phyloP scores from a whole-genome alignment of 805 yeast genomes.

The Kodamaea kaohsiungensis region DNA sequence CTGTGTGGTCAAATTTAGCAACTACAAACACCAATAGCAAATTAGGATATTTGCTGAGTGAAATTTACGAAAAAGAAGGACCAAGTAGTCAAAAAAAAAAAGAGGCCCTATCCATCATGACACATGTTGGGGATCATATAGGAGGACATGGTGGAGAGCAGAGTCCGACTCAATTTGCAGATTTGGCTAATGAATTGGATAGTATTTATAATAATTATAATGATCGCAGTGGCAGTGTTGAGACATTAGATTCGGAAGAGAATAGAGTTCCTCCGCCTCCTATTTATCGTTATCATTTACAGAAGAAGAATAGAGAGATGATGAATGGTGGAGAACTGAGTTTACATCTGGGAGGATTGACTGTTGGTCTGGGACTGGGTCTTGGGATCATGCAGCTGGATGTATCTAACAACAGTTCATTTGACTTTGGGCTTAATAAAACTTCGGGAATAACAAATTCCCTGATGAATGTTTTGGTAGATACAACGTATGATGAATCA shows the following conservation, averaged over 20 bases:
- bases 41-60: background rate
- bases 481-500: constrained; percentile 15
- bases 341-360: constrained; percentile 21
- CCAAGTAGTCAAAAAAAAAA: background rate
- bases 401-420: constrained; percentile 15
- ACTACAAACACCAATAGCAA: background rate
- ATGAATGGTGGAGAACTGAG: constrained; percentile 31
- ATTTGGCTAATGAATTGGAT: constrained; percentile 26
- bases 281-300: constrained; percentile 5
- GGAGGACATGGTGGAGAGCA: constrained; percentile 2
- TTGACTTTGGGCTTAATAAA: constrained; percentile 26
- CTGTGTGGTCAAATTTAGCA: background rate
- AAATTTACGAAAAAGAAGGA: background rate
- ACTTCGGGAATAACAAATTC: constrained; percentile 32
- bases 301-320: constrained; percentile 13
- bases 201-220: constrained; percentile 23
- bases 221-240: constrained; percentile 19
- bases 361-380: constrained; percentile 16
- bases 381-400: background rate
- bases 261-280: constrained; percentile 16
- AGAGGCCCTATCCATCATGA: background rate
- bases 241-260: constrained; percentile 29
- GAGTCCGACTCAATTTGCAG: constrained; percentile 13
- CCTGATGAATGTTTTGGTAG: constrained; percentile 38
- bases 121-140: background rate